Conservation (phyloP, 495 filamentous ascomycete genomes). For the Penicillium canescens region DNA sequence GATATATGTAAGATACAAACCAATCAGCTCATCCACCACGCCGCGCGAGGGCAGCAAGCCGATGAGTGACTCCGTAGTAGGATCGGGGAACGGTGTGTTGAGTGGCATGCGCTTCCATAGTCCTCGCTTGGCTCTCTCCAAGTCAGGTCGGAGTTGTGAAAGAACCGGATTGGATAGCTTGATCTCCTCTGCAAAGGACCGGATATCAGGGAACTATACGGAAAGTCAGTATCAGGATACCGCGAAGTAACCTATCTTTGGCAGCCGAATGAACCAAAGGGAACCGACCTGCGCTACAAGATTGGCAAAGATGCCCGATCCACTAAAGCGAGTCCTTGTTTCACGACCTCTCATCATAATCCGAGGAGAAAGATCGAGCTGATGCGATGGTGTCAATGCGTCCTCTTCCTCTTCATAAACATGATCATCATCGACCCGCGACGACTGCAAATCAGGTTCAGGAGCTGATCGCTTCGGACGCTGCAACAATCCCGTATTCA, state of each 20-base stretch:
- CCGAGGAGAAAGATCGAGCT: conserved; percentile 39
- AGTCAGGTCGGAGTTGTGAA: conserved; percentile 35
- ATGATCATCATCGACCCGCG: conserved; percentile 12
- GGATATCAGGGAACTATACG: conserved; percentile 43
- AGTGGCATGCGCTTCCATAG: conserved; percentile 38
- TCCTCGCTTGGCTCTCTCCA: conserved; percentile 34
- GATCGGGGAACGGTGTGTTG: conserved; percentile 33
- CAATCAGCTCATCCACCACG: conserved; percentile 51
- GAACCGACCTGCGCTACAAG: conserved; percentile 40
- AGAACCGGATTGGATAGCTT: conserved; percentile 38
- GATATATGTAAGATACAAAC: conserved; percentile 53
- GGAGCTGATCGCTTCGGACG: conserved; percentile 26
- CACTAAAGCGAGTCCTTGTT: conserved; percentile 45
- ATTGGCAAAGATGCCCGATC: conserved; percentile 45
- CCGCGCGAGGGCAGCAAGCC: conserved; percentile 40
- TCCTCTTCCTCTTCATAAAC: conserved; percentile 18
- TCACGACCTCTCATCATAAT: conserved; percentile 47
- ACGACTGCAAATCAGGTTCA: conserved; percentile 7
- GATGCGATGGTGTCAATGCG: conserved; percentile 34
- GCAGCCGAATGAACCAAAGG: not conserved
- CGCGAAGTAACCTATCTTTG: not conserved
- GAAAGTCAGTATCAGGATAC: not conserved
- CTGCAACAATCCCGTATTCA: conserved; percentile 33
- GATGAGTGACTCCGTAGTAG: conserved; percentile 31
- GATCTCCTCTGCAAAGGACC: conserved; percentile 44